Conservation (phyloP, 192 early-diverging fungal species). For the Mortierella alpina region DNA sequence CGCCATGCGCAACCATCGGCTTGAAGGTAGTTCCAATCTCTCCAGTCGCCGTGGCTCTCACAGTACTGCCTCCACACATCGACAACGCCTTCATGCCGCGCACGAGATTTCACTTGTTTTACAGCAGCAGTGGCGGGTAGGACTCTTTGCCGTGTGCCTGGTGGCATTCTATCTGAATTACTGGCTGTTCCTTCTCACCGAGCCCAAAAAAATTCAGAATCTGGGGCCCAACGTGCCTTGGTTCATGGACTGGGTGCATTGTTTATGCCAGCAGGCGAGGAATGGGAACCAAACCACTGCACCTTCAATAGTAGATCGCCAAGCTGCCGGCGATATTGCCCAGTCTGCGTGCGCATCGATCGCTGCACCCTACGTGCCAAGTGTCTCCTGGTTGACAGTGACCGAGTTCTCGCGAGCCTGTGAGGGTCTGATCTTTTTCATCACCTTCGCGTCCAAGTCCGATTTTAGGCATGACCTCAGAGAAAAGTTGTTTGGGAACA, state of each 20-base stretch:
- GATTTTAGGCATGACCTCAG: too few relatives aligned
- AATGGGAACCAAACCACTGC: neutral
- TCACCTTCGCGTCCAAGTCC: too few relatives aligned
- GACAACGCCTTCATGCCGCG: constrained; percentile 27
- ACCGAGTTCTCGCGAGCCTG: constrained; percentile 15
- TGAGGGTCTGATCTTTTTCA: too few relatives aligned
- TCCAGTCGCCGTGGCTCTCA: neutral
- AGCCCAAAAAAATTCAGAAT: constrained; percentile 16
- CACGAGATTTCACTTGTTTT: constrained; percentile 33
- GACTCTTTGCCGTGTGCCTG: constrained; percentile 30
- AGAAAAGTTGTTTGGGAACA: too few relatives aligned
- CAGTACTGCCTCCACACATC: neutral
- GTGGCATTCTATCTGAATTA: constrained; percentile 34
- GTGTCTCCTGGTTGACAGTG: constrained; percentile 15
- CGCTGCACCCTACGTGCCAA: constrained; percentile 20
- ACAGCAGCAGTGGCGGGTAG: constrained; percentile 43
- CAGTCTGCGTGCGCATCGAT: constrained; percentile 14
- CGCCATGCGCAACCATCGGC: too few relatives aligned
- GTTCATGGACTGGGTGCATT: constrained; percentile 16
- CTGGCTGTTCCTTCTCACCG: constrained; percentile 40
- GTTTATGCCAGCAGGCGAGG: constrained; percentile 7
- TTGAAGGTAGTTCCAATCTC: neutral
- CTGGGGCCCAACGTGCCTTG: constrained; percentile 2
- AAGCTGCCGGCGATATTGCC: constrained; percentile 2
- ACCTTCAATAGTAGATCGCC: neutral